Evolutionary conservation across 441 rosid species (phyloP), one percentile per base, ranked within the genome.

Genomic region (Pelargonium fulgidum): DNA sequence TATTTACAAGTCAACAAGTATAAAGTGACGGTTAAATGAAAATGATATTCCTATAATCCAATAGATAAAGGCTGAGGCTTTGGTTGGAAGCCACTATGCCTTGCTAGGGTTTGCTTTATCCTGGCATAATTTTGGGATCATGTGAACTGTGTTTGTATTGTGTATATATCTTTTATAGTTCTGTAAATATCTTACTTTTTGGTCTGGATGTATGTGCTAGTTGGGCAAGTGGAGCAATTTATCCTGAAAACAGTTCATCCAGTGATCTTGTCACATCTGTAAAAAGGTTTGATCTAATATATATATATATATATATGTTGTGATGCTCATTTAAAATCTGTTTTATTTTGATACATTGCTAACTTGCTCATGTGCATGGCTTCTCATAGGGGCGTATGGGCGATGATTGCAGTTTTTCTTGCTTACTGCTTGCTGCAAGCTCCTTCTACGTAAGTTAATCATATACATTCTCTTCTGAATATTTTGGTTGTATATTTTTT

Each of bases 371-470:
- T 75, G 67, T 73, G 33, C 63, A 12, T 22, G 74, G 42, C 72
- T 79, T 80, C 68, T 72, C 70, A 63, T 78, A 95, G 99, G 87
- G 99, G 99, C 72, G 80, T 89, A 58, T 92, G 97, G 93, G 99
- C 98, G 68, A 92, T 92, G 97, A 86, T 91, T 77, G 97, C 97
- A 1, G 99, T 95, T 79, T 95, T 92, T 79, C 97, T 95, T 78
- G 94, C 95, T 73, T 95, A 92, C 78, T 90, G 98, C 87, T 81
- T 92, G 88, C 84, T 95, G 69, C 99, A 95, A 83, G 99, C 97
- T 61, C 99, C 99, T 73, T 89, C 99, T 59, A 95, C 99, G 99
- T 87, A 72, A 83, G 91, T 64, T 54, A 52, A 52, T 52, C 59
- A n/a, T 17, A n/a, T 19, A 52, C 59, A 0, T 26, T 1, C 0